Conservation (phyloP, 352 stramenopile species). For the Globisporangium takayamanum region DNA sequence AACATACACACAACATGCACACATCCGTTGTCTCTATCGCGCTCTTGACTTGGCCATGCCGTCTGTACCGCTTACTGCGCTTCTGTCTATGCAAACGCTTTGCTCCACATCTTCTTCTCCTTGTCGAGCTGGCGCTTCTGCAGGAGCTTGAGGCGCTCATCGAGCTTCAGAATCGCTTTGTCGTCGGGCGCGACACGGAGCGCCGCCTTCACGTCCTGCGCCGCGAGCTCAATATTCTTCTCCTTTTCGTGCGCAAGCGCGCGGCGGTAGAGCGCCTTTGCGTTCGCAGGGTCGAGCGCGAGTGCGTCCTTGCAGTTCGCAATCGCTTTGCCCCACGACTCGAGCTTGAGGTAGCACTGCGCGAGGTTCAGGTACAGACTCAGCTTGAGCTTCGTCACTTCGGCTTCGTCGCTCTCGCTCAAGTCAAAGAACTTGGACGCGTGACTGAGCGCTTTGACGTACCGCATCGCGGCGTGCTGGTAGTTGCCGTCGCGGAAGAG, state of each 20-base stretch:
- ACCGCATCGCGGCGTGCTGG: slow-evolving; percentile 82
- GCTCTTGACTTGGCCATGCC: not conserved
- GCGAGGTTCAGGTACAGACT: slow-evolving; percentile 90
- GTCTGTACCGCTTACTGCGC: not conserved
- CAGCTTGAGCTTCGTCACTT: slow-evolving; percentile 87
- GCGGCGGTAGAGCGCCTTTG: slow-evolving; percentile 86
- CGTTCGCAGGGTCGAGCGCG: slow-evolving; percentile 57
- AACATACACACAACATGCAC: no score
- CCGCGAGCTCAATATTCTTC: slow-evolving; percentile 76
- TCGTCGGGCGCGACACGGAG: slow-evolving; percentile 59
- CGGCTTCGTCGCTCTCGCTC: slow-evolving; percentile 61
- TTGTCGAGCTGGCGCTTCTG: slow-evolving; percentile 77
- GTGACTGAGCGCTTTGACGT: slow-evolving; percentile 89
- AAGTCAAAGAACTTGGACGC: slow-evolving; percentile 92
- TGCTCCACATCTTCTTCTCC: slow-evolving; percentile 90
- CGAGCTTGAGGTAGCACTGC: slow-evolving; percentile 92
- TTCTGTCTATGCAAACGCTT: slow-evolving; percentile 54
- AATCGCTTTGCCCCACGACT: slow-evolving; percentile 79
- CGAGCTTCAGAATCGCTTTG: slow-evolving; percentile 66
- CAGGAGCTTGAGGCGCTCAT: slow-evolving; percentile 63
- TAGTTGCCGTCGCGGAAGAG: slow-evolving; percentile 91
- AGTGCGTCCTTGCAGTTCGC: slow-evolving; percentile 85
- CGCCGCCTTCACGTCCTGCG: slow-evolving; percentile 51
- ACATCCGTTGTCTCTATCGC: no score
- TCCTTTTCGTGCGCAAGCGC: slow-evolving; percentile 84